phyloP scores from a whole-genome alignment of 495 filamentous ascomycete species.

The Aspergillus asperescens region DNA sequence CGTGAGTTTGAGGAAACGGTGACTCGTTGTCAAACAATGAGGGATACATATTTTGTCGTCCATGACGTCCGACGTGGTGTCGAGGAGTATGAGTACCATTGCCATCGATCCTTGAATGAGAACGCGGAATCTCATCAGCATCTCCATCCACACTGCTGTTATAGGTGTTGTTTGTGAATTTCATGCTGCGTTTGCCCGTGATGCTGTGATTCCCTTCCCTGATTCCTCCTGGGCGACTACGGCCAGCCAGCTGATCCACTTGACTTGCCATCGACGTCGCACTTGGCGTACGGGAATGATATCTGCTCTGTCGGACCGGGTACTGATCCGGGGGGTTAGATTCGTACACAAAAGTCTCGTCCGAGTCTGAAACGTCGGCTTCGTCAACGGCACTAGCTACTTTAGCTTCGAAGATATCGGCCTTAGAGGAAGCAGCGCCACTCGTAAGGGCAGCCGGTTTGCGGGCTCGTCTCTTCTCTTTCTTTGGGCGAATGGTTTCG shows the following conservation, averaged over 20 bases:
- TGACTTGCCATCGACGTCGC: conserved; percentile 85
- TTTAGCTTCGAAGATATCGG: conserved; percentile 95
- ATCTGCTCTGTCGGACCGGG: conserved; percentile 66
- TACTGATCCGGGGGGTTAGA: conserved; percentile 87
- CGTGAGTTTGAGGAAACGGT: conserved; percentile 51
- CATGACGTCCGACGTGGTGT: conserved; percentile 71
- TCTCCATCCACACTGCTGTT: conserved; percentile 55
- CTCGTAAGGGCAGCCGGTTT: conserved; percentile 54
- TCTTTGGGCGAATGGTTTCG: conserved; percentile 89
- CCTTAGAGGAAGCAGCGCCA: conserved; percentile 79
- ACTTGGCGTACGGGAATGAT: conserved; percentile 93
- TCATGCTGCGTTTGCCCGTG: conserved; percentile 89
- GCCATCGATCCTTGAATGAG: conserved; percentile 49
- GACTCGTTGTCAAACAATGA: conserved; percentile 75
- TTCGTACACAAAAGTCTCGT: conserved; percentile 98
- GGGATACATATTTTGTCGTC: conserved; percentile 61
- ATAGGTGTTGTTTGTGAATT: conserved; percentile 85
- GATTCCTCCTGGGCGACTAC: conserved; percentile 55
- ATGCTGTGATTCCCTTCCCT: conserved; percentile 63
- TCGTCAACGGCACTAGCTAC: conserved; percentile 91
- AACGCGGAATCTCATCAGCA: conserved; percentile 59
- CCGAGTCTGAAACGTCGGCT: conserved; percentile 90
- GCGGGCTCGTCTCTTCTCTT: conserved; percentile 78
- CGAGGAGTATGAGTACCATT: conserved; percentile 60
- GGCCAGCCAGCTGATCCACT: conserved; percentile 61